These are phyloP conservation scores for Oryza punctata DNA, from an alignment of 176 grass and related monocot genomes.

Conservation along the genomic window DNA sequence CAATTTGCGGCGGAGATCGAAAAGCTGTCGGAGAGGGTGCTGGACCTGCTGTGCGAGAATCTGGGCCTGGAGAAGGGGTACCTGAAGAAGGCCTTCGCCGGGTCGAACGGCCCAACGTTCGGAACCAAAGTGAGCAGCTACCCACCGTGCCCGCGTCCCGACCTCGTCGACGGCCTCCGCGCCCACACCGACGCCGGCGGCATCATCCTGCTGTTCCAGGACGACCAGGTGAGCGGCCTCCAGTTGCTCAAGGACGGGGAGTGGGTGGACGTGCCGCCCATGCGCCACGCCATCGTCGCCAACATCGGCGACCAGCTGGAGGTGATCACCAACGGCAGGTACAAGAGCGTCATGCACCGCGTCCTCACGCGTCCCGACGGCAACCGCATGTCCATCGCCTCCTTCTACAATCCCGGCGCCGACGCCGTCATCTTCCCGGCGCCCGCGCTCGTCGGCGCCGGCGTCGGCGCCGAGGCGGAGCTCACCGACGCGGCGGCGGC, in stretches of 20 bases:
- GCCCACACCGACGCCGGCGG: constrained; percentile 96
- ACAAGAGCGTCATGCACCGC: constrained; percentile 92
- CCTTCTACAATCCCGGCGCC: constrained; percentile 90
- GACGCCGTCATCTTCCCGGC: constrained; percentile 93
- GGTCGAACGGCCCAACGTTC: constrained; percentile 73
- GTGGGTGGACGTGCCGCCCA: constrained; percentile 85
- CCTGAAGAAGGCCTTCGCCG: constrained; percentile 64
- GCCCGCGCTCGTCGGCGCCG: constrained; percentile 41
- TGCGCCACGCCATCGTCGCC: constrained; percentile 73
- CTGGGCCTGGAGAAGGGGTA: constrained; percentile 76
- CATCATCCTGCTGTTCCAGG: constrained; percentile 94
- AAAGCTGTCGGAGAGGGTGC: constrained; percentile 69
- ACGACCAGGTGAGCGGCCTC: constrained; percentile 82
- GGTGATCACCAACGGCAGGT: constrained; percentile 97
- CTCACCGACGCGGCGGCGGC: background rate
- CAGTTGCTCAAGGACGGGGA: constrained; percentile 69
- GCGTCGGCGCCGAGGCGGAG: constrained; percentile 6
- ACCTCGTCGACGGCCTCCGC: constrained; percentile 76
- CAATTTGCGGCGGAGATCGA: constrained; percentile 62
- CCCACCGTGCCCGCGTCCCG: constrained; percentile 76
- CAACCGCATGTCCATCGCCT: constrained; percentile 97
- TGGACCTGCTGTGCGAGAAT: constrained; percentile 91
- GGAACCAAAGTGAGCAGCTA: constrained; percentile 95
- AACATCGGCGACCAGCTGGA: constrained; percentile 98
- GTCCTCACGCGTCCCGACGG: constrained; percentile 75